Evolutionary conservation across 768 basidiomycete species (phyloP).

Genomic region (Mycena rosella): DNA sequence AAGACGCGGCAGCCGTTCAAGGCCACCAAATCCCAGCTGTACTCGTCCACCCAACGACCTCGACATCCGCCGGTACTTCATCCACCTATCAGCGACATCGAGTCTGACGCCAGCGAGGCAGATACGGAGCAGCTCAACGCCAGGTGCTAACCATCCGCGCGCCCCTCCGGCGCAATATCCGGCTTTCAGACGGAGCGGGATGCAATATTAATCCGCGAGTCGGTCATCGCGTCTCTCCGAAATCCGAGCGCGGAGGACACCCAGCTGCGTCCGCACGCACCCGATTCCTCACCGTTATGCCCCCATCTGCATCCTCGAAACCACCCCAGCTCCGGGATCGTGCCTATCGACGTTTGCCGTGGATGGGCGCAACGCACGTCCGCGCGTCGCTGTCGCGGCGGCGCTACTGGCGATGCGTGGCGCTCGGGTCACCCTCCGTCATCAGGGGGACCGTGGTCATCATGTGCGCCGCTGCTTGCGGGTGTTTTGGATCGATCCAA

Average conservation of each 20-base stretch:
- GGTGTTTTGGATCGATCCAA: neutral
- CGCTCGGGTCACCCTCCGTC: neutral
- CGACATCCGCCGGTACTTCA: too few relatives aligned
- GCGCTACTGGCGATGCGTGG: constrained; percentile 2
- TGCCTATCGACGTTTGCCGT: neutral
- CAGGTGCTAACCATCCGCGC: neutral
- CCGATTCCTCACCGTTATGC: neutral
- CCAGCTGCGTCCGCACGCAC: neutral
- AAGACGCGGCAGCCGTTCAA: too few relatives aligned
- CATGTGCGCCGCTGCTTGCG: neutral
- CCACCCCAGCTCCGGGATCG: neutral
- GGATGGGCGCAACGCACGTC: neutral
- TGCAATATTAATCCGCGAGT: neutral
- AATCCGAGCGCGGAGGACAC: neutral
- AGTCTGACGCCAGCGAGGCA: too few relatives aligned
- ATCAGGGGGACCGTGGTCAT: neutral
- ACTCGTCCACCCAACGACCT: too few relatives aligned
- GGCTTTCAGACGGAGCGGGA: neutral
- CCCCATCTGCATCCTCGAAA: neutral
- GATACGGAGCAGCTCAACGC: too few relatives aligned
- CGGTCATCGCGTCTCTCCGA: neutral
- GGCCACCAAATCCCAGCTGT: too few relatives aligned
- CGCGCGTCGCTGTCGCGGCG: neutral
- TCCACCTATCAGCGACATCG: too few relatives aligned
- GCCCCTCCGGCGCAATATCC: neutral